Base-by-base conservation (phyloP, 2,329 filamentous ascomycete species). In the Penicillium sp. region DNA sequence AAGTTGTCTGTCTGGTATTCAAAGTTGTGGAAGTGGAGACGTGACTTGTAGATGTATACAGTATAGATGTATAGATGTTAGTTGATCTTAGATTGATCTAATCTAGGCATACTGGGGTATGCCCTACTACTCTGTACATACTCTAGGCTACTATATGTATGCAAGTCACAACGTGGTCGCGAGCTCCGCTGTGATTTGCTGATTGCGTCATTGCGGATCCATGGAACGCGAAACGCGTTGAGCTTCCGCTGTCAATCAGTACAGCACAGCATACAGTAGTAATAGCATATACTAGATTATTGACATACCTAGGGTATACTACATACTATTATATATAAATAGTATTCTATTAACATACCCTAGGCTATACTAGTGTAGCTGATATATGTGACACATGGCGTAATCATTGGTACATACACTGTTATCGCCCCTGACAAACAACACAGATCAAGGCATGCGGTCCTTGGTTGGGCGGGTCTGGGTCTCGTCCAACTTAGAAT, bases 401-500 rank as follows among this genome's bases (percentile, higher is more conserved):
- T 24, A 6, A 24, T 42, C 5, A 1, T 13, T 13, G 14, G 5
- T 7, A n/a, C 31, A 14, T 8, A n/a, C 3, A 19, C 44, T 34
- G 7, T 14, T 18, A 7, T 47, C n/a, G 21, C 29, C 23, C 21
- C 18, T 33, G 45, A 6, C 40, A 28, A 44, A 44, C 40, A 44
- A 34, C 14, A 23, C 19, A 23, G 19, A 44, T 44, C 40, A 29
- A 18, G 39, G 39, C 39, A 48, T n/a, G n/a, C n/a, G n/a, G n/a
- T 39, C 36, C 47, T 21, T 50, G 48, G 36, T 44, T 42, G 37
- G 29, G 40, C 24, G 24, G 40, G 40, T 28, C 24, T 28, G 5
- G 24, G 24, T 28, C 24, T 28, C 5, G 24, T 28, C 10, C 24
- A 28, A 28, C 5, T 28, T 10, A 28, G 5, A 5, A 28, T 28